A percentile compares a stretch with the other conserved stretches of the same genome.
These are phyloP conservation scores for Tilletia walkeri DNA, from an alignment of 1,284 basidiomycete species.

Conservation along the genomic window DNA sequence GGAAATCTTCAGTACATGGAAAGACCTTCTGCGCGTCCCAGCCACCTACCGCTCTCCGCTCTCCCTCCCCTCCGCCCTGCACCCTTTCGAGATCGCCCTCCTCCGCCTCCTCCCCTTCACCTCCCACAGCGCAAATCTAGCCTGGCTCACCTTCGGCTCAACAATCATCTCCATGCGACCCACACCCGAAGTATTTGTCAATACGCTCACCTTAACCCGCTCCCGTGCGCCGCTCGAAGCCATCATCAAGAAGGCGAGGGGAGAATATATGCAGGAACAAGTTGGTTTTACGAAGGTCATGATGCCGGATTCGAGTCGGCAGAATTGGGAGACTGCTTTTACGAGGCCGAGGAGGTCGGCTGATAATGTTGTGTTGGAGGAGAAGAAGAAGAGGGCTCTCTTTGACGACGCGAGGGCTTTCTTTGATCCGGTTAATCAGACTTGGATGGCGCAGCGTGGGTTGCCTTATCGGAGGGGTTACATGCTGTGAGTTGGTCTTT, in stretches of 20 bases:
- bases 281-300: not conserved
- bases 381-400: conserved; percentile 4
- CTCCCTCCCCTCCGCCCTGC: not conserved
- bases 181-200: not conserved
- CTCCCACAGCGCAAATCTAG: not conserved
- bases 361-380: conserved; percentile 8
- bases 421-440: conserved; percentile 8
- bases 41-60: not conserved
- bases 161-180: not conserved
- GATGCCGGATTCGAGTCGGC: not conserved
- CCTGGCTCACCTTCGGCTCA: not conserved
- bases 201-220: conserved; percentile 2
- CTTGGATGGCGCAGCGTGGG: conserved; percentile 14
- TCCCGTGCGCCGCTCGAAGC: not conserved
- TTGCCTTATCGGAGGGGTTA: conserved; percentile 12
- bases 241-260: not conserved
- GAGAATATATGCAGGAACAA: not conserved
- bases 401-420: conserved; percentile 12
- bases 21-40: conserved; percentile 1
- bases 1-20: conserved; percentile 7
- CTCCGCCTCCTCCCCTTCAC: conserved; percentile 12
- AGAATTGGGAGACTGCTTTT: not conserved
- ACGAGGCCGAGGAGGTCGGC: not conserved
- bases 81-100: not conserved
- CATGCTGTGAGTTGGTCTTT: not conserved